phyloP scores from a whole-genome alignment of 495 filamentous ascomycete genomes.

The Durotheca rogersii region DNA sequence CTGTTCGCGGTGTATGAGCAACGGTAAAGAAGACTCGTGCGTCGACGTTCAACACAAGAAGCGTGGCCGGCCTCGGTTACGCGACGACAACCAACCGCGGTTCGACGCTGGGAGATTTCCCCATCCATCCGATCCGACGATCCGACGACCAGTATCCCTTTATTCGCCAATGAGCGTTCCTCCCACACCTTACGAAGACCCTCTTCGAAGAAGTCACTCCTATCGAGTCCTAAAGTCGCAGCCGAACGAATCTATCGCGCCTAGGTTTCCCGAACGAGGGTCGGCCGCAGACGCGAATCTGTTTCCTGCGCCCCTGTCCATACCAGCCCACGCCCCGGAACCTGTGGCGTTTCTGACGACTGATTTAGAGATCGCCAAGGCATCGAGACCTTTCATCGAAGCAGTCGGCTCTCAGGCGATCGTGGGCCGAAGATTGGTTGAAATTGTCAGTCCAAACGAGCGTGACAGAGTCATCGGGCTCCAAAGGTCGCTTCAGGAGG shows the following conservation, averaged over 20 bases:
- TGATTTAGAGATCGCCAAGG: slow-evolving; percentile 56
- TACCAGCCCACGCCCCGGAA: slow-evolving; percentile 41
- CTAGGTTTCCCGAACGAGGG: slow-evolving; percentile 50
- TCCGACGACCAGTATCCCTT: slow-evolving; percentile 48
- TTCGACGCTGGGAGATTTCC: slow-evolving; percentile 53
- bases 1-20: slow-evolving; percentile 61
- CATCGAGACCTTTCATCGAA: slow-evolving; percentile 52
- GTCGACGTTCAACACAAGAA: slow-evolving; percentile 97
- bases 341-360: slow-evolving; percentile 58
- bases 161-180: slow-evolving; percentile 40
- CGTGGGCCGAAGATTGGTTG: slow-evolving; percentile 46
- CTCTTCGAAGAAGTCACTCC: slow-evolving; percentile 50
- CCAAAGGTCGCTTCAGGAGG: slow-evolving; percentile 48
- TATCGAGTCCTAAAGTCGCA: slow-evolving; percentile 64
- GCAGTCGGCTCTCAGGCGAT: slow-evolving; percentile 47
- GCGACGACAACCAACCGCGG: slow-evolving; percentile 69
- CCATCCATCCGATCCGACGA: slow-evolving; percentile 41
- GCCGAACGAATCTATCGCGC: slow-evolving; percentile 45
- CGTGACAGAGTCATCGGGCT: slow-evolving; percentile 51
- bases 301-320: slow-evolving; percentile 47
- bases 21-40: slow-evolving; percentile 78
- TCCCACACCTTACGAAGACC: slow-evolving; percentile 43
- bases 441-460: slow-evolving; percentile 51
- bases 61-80: slow-evolving; percentile 83
- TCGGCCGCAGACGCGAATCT: slow-evolving; percentile 48